Base-by-base conservation (phyloP, 2,329 filamentous ascomycete species). In the Xylaria hypoxylon region DNA sequence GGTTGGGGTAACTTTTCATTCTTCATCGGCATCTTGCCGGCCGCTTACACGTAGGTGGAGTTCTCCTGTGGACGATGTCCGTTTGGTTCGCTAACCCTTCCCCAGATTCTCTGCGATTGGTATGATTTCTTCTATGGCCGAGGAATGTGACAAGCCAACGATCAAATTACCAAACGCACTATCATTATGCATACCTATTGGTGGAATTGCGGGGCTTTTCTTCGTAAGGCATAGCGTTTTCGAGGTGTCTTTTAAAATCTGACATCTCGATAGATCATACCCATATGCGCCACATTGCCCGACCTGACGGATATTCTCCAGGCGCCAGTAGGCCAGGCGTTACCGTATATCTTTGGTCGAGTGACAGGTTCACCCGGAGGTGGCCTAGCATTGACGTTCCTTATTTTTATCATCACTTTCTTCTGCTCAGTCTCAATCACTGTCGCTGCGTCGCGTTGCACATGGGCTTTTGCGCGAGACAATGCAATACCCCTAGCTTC, bases 401-500 rank as follows among this genome's bases (percentile, higher is more conserved):
- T 87, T 1, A 79, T 89, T 35, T 80, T 88, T 52, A 80, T 88
- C 40, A 83, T 89, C 61, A 86, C 84, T 19, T 74, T 89, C 50
- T 83, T 88, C 73, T 88, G 86, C 73, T 86, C 85, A 57, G 87
- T 90, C 47, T 88, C 87, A 24, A 90, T 90, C 75, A 90, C 89
- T 3, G 89, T 90, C 11, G 87, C 89, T 4, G 85, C 89, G 0
- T 90, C 88, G 42, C 86, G 89, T 42, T 90, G 88, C 76, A 90
- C 87, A 1, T 87, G 89, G 80, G 89, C 88, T 7, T 89, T 91
- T 70, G 87, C 86, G 40, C 83, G 86, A 67, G 86, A 89, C 71
- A 83, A 83, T 45, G 86, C 85, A 48, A 85, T 88, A 51, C 86
- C 86, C 2, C 78, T 85, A 7, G 83, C 82, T 5, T 70, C 75